phyloP scores from a whole-genome alignment of 805 yeast genomes.

The Saccharomyces kudriavzevii region DNA sequence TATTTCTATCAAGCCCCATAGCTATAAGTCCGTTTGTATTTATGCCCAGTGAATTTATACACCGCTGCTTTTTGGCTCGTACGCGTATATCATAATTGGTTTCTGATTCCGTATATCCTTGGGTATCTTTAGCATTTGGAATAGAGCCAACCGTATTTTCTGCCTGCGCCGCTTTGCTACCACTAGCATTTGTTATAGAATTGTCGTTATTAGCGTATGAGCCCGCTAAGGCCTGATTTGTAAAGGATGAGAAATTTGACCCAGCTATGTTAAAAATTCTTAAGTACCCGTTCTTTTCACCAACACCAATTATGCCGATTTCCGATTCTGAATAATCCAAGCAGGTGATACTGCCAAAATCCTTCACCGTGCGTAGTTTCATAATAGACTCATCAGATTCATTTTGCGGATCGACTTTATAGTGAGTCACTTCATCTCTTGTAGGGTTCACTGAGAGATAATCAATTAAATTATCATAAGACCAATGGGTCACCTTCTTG shows the following conservation, averaged over 20 bases:
- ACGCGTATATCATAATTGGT: slow-evolving; percentile 25
- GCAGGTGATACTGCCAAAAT: slow-evolving; percentile 63
- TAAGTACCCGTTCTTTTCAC: slow-evolving; percentile 63
- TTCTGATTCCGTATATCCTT: slow-evolving; percentile 12
- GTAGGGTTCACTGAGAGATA: slow-evolving; percentile 62
- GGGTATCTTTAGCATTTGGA: background rate
- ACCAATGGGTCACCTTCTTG: slow-evolving; percentile 27
- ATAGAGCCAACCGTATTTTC: slow-evolving; percentile 5
- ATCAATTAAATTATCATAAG: slow-evolving; percentile 25
- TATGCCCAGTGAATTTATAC: slow-evolving; percentile 69
- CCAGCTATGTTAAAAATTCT: slow-evolving; percentile 51
- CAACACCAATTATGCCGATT: slow-evolving; percentile 61
- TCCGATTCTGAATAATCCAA: slow-evolving; percentile 49
- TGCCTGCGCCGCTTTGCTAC: slow-evolving; percentile 26
- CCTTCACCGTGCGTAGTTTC: slow-evolving; percentile 46
- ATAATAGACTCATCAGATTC: slow-evolving; percentile 46
- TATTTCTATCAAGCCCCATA: slow-evolving; percentile 68
- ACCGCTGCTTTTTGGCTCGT: slow-evolving; percentile 58
- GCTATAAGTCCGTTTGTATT: slow-evolving; percentile 59
- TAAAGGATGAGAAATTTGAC: background rate
- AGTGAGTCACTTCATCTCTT: slow-evolving; percentile 69
- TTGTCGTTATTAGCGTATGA: slow-evolving; percentile 3
- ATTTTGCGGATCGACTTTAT: slow-evolving; percentile 43
- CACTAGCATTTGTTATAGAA: background rate
- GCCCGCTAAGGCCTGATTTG: slow-evolving; percentile 10